phyloP scores from a whole-genome alignment of 371 early-diverging fungal species.

The Lichtheimia hyalospora region DNA sequence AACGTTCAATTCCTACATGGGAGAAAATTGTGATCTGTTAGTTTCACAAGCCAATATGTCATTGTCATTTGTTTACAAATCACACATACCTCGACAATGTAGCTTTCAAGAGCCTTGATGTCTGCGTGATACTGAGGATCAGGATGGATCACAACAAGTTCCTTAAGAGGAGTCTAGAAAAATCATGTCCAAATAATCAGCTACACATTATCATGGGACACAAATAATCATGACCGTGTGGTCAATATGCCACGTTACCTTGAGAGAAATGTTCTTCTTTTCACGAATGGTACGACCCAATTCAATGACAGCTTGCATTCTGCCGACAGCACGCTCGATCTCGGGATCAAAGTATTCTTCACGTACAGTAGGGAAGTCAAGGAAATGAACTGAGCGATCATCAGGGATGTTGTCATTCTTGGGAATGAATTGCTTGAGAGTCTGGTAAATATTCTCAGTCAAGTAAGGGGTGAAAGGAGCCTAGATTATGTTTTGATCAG shows the following conservation, averaged over 20 bases:
- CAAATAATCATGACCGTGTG: neutral
- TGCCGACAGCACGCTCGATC: constrained; percentile 91
- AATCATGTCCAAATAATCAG: neutral
- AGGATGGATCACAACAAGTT: constrained; percentile 90
- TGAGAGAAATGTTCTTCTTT: constrained; percentile 90
- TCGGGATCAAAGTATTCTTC: constrained; percentile 94
- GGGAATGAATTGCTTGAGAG: constrained; percentile 76
- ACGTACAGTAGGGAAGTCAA: constrained; percentile 91
- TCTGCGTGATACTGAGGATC: constrained; percentile 90
- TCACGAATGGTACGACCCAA: constrained; percentile 96
- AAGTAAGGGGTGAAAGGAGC: constrained; percentile 99
- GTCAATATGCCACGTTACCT: constrained; percentile 32
- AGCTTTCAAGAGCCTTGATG: constrained; percentile 76
- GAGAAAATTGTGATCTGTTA: constrained; percentile 23
- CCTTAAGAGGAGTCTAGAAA: constrained; percentile 86
- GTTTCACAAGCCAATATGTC: neutral
- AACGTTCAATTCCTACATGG: constrained; percentile 88
- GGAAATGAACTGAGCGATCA: constrained; percentile 89
- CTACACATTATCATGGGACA: neutral
- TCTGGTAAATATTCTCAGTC: constrained; percentile 98
- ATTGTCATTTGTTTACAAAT: too few species aligned
- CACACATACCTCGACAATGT: constrained; percentile 72
- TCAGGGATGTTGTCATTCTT: constrained; percentile 62
- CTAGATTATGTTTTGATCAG: constrained; percentile 20
- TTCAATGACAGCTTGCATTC: constrained; percentile 98